Evolutionary conservation across 805 yeast species (phyloP).

Genomic region (Starmera amethionina): DNA sequence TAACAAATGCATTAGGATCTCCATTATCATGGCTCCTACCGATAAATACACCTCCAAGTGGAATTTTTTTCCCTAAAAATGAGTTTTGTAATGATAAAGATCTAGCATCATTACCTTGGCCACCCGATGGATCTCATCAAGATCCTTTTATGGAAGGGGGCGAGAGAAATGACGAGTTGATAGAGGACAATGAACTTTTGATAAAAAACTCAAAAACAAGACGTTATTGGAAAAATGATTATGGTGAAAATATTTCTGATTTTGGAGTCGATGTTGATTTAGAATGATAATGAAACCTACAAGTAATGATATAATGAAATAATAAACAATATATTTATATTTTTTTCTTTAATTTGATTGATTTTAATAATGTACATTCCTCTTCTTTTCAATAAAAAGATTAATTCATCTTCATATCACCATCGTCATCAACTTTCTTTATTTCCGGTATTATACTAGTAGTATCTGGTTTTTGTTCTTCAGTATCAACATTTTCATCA

Average conservation of each 20-base stretch:
- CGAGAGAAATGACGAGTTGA: neutral
- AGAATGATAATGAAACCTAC: conserved; percentile 21
- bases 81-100: conserved; percentile 43
- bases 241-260: conserved; percentile 80
- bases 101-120: conserved; percentile 76
- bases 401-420: conserved; percentile 22
- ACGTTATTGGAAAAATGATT: conserved; percentile 55
- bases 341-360: neutral
- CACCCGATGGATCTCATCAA: conserved; percentile 71
- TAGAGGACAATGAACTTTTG: no score
- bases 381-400: neutral
- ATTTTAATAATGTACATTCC: neutral
- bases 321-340: neutral
- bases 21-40: conserved; percentile 65
- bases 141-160: conserved; percentile 9
- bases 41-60: conserved; percentile 49
- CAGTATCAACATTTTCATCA: conserved; percentile 36
- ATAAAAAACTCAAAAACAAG: conserved; percentile 19
- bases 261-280: conserved; percentile 80
- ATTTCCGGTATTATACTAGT: conserved; percentile 8
- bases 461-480: conserved; percentile 6
- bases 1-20: conserved; percentile 43
- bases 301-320: neutral
- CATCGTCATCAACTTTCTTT: conserved; percentile 19
- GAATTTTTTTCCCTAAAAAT: conserved; percentile 45